Conservation (phyloP, 2,329 filamentous ascomycete species). For the Hysterium pulicare region DNA sequence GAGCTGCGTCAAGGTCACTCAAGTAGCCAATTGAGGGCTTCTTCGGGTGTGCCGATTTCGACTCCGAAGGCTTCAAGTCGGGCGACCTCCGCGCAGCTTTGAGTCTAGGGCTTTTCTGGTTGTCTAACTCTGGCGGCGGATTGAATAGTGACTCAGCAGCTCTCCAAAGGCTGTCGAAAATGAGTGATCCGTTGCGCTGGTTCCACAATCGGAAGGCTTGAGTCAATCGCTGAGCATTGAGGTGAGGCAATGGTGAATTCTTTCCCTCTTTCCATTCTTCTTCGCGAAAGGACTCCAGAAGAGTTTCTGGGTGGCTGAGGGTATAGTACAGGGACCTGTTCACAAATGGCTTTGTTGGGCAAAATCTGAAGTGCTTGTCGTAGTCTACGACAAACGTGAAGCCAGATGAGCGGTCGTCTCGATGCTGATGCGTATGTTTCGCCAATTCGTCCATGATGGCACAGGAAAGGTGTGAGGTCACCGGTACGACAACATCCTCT, state of each 20-base stretch:
- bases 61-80: constrained; percentile 12
- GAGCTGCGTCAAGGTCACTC: constrained; percentile 35
- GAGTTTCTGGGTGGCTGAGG: constrained; percentile 27
- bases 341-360: constrained; percentile 20
- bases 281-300: constrained; percentile 35
- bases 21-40: constrained; percentile 18
- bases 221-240: constrained; percentile 27
- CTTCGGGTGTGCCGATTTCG: not conserved
- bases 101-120: constrained; percentile 21
- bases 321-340: constrained; percentile 34
- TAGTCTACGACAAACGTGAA: constrained; percentile 18
- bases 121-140: constrained; percentile 31
- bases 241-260: constrained; percentile 32
- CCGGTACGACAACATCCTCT: constrained; percentile 11
- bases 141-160: constrained; percentile 30
- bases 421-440: constrained; percentile 16
- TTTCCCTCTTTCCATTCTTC: constrained; percentile 14
- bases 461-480: constrained; percentile 23
- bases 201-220: constrained; percentile 35
- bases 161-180: constrained; percentile 37
- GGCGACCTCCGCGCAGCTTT: constrained; percentile 7
- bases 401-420: constrained; percentile 10
- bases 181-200: constrained; percentile 27
- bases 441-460: constrained; percentile 28
- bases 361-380: constrained; percentile 13